Conservation (phyloP, 2,329 filamentous ascomycete genomes). For the Trichoderma sp. region DNA sequence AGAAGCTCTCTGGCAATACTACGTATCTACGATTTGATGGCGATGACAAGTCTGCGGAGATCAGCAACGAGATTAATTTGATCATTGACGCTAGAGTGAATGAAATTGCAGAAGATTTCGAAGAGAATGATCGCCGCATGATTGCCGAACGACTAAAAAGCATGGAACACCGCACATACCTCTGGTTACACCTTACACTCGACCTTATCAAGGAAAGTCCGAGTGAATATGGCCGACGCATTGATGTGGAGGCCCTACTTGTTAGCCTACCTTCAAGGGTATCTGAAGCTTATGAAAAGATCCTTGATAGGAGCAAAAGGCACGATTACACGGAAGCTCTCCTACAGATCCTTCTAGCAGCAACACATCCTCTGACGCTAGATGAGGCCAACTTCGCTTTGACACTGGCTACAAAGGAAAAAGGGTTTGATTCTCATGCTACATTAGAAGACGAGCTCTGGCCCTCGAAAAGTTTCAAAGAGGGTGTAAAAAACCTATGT, state of each 20-base stretch:
- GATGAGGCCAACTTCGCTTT: constrained; percentile 10
- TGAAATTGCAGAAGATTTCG: constrained; percentile 19
- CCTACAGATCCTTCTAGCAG: background rate
- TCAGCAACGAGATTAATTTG: constrained; percentile 32
- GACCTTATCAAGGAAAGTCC: constrained; percentile 28
- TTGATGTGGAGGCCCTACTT: constrained; percentile 18
- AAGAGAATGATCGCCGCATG: constrained; percentile 14
- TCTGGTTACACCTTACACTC: constrained; percentile 38
- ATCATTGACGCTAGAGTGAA: constrained; percentile 29
- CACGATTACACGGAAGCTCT: background rate
- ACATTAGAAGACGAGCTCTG: background rate
- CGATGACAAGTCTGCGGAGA: constrained; percentile 28
- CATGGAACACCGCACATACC: constrained; percentile 36
- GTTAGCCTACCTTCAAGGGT: constrained; percentile 23
- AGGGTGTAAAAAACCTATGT: background rate
- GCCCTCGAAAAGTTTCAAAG: background rate
- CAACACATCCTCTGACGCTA: background rate
- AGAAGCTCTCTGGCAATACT: background rate
- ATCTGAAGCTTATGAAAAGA: constrained; percentile 27
- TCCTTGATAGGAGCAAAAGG: constrained; percentile 19
- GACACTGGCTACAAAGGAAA: background rate
- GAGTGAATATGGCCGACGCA: constrained; percentile 17
- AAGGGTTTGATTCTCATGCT: background rate
- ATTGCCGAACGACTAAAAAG: constrained; percentile 29
- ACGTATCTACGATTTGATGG: constrained; percentile 27